Evolutionary conservation across 2,329 filamentous ascomycete genomes (phyloP).

Genomic region (Emericellopsis atlantica): DNA sequence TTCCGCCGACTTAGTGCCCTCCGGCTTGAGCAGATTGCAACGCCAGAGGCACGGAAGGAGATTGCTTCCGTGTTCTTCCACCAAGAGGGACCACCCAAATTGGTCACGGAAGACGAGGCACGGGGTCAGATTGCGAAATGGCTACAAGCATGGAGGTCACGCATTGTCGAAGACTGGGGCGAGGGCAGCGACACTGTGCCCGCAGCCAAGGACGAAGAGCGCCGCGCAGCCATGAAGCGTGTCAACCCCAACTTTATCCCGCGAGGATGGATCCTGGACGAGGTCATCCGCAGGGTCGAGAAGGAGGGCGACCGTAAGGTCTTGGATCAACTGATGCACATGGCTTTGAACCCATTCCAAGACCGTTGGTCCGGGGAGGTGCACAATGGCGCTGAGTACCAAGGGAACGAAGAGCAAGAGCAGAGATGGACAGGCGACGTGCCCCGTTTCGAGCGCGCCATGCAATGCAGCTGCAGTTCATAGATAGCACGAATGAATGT

Average conservation of each 20-base stretch:
- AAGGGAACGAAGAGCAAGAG: constrained; percentile 60
- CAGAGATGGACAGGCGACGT: constrained; percentile 77
- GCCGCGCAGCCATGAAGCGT: constrained; percentile 63
- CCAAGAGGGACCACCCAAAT: constrained; percentile 49
- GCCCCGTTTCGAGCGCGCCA: constrained; percentile 60
- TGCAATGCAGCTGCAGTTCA: constrained; percentile 95
- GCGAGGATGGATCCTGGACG: constrained; percentile 83
- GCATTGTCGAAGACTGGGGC: constrained; percentile 68
- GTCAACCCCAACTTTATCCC: constrained; percentile 93
- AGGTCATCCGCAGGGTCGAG: constrained; percentile 82
- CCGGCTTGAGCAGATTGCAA: constrained; percentile 48
- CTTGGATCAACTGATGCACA: constrained; percentile 63
- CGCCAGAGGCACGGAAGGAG: constrained; percentile 49
- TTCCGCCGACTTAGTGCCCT: constrained; percentile 68
- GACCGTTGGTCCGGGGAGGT: constrained; percentile 54
- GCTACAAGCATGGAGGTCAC: constrained; percentile 65
- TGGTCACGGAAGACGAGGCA: constrained; percentile 48
- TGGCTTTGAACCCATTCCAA: constrained; percentile 74
- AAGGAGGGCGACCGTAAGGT: constrained; percentile 72
- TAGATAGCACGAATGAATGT: constrained; percentile 39
- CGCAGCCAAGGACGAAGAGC: constrained; percentile 40
- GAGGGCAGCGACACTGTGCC: constrained; percentile 25
- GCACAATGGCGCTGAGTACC: constrained; percentile 34
- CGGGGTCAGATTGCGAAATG: constrained; percentile 59
- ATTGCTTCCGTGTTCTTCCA: constrained; percentile 68